Evolutionary conservation across 2,329 filamentous ascomycete species (phyloP).

Genomic region (Cladosporium colombiae): DNA sequence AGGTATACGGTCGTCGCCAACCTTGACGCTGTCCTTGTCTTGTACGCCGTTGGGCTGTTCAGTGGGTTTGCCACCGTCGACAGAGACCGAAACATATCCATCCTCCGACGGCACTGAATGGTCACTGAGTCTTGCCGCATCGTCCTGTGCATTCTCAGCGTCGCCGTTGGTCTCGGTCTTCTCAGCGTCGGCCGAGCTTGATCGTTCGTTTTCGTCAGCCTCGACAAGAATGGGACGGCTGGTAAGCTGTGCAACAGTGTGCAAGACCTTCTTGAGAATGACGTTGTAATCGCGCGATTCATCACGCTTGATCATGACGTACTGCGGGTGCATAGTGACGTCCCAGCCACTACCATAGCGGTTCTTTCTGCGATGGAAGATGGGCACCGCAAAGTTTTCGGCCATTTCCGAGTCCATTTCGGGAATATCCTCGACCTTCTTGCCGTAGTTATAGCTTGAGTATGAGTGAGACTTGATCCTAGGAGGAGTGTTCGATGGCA

Average conservation of each 20-base stretch:
- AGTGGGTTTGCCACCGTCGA: conserved; percentile 58
- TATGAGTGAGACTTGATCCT: conserved; percentile 52
- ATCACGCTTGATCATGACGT: conserved; percentile 72
- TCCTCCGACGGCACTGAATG: conserved; percentile 86
- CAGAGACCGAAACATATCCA: conserved; percentile 84
- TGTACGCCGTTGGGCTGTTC: background rate
- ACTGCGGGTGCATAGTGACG: conserved; percentile 48
- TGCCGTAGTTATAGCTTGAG: conserved; percentile 39
- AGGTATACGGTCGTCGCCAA: conserved; percentile 29
- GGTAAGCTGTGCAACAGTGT: conserved; percentile 74
- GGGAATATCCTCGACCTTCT: conserved; percentile 49
- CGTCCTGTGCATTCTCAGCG: conserved; percentile 53
- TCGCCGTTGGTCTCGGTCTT: conserved; percentile 28
- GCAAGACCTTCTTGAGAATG: conserved; percentile 78
- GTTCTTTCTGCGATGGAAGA: conserved; percentile 59
- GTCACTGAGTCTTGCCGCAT: conserved; percentile 64
- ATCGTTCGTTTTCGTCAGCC: conserved; percentile 31
- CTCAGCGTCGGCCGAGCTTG: conserved; percentile 1
- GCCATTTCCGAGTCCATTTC: conserved; percentile 62
- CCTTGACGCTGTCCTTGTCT: conserved; percentile 34
- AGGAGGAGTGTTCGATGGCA: conserved; percentile 75
- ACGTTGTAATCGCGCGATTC: conserved; percentile 69
- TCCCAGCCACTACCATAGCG: conserved; percentile 36
- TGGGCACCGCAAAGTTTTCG: conserved; percentile 69
- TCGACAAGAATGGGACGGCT: conserved; percentile 66